Percentiles rank a stretch among this genome's conserved stretches.
These are phyloP conservation scores for Wickerhamomyces tratensis DNA, from an alignment of 805 yeast species.

Conservation along the genomic window DNA sequence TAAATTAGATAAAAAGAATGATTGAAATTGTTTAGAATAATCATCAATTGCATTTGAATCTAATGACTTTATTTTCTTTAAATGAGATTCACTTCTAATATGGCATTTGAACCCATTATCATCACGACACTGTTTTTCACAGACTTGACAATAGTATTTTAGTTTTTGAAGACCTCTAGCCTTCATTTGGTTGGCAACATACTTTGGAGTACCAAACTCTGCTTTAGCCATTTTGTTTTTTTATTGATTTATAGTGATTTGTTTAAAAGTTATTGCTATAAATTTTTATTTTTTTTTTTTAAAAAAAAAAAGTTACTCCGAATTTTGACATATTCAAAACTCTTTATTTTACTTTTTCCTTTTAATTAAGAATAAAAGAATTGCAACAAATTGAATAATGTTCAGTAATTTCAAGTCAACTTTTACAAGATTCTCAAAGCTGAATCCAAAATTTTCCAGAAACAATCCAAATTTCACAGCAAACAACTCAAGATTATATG, in stretches of 20 bases:
- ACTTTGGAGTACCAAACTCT: conserved; percentile 59
- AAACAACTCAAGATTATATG: conserved; percentile 13
- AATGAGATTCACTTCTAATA: conserved; percentile 71
- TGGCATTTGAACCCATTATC: conserved; percentile 94
- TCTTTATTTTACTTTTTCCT: too few relatives aligned
- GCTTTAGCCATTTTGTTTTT: conserved; percentile 37
- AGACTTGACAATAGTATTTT: conserved; percentile 82
- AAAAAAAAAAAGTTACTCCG: too few relatives aligned
- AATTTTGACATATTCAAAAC: too few relatives aligned
- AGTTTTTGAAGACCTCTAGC: conserved; percentile 80
- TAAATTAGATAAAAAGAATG: conserved; percentile 55
- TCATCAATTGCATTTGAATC: conserved; percentile 41
- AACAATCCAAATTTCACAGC: background rate
- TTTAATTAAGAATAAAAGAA: too few relatives aligned
- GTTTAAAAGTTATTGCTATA: background rate
- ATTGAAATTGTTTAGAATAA: conserved; percentile 50
- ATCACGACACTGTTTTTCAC: conserved; percentile 91
- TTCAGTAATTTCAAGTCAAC: background rate
- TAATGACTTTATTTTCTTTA: conserved; percentile 41
- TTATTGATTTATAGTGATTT: background rate
- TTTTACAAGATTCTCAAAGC: background rate
- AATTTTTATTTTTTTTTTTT: too few relatives aligned
- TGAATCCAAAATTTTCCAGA: too few relatives aligned
- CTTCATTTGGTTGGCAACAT: conserved; percentile 66
- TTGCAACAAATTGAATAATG: too few relatives aligned